Percentiles rank a stretch among this genome's conserved stretches.
These are phyloP conservation scores for Lasiodiplodia citricola DNA, from an alignment of 2,329 filamentous ascomycete species.

Conservation along the genomic window DNA sequence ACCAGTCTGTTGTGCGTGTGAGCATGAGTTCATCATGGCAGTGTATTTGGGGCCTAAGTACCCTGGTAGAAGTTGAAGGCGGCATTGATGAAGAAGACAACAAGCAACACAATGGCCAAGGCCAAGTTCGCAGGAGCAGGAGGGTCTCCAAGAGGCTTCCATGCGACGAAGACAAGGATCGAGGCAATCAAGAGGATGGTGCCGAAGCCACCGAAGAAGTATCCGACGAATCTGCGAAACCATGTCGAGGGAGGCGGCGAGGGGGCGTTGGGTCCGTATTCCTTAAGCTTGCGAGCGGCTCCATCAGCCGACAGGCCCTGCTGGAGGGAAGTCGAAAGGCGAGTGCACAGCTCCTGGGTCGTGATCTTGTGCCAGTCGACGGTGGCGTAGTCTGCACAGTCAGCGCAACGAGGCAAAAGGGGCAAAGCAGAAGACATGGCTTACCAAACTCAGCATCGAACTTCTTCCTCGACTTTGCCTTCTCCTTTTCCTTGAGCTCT, in stretches of 20 bases:
- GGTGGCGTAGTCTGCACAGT: constrained; percentile 48
- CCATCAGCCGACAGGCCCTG: constrained; percentile 67
- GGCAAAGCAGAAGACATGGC: constrained; percentile 13
- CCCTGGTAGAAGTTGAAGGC: constrained; percentile 61
- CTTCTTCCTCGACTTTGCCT: constrained; percentile 39
- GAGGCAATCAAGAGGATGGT: constrained; percentile 70
- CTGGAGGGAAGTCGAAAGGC: constrained; percentile 61
- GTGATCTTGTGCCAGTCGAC: constrained; percentile 72
- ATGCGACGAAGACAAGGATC: constrained; percentile 76
- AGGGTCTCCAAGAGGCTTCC: constrained; percentile 76
- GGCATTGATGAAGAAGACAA: constrained; percentile 68
- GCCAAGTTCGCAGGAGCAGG: constrained; percentile 73
- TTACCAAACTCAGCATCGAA: constrained; percentile 42
- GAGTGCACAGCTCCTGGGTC: constrained; percentile 62
- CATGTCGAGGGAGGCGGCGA: constrained; percentile 68
- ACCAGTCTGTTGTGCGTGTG: constrained; percentile 69
- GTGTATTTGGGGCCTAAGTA: not conserved
- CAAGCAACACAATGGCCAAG: constrained; percentile 72
- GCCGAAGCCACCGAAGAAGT: constrained; percentile 81
- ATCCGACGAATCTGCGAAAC: constrained; percentile 64
- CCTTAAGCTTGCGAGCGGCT: constrained; percentile 58
- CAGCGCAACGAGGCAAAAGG: constrained; percentile 20
- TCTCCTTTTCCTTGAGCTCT: constrained; percentile 33
- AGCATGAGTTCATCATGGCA: constrained; percentile 50
- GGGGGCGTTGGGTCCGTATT: constrained; percentile 71